Conservation (phyloP, 1,284 basidiomycete genomes). For the Fomitopsis schrenkii region DNA sequence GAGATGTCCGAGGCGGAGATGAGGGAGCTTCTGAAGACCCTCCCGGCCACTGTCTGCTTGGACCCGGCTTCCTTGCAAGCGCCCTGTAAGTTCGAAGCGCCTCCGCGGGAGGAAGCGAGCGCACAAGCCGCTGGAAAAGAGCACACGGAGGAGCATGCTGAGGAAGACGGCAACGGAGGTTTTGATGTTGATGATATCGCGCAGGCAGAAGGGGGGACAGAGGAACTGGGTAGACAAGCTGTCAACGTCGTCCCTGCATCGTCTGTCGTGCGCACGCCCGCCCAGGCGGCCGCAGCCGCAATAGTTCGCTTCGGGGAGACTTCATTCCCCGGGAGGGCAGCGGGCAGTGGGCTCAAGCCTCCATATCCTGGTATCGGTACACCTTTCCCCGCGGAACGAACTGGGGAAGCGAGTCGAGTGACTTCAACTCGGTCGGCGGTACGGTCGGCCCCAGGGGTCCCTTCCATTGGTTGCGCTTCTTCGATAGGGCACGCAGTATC, state of each 20-base stretch:
- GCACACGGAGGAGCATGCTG: not conserved
- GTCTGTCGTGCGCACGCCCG: too few relatives aligned
- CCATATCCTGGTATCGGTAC: not conserved
- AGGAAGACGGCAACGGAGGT: not conserved
- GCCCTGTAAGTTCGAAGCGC: not conserved
- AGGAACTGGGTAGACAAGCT: not conserved
- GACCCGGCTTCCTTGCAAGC: not conserved
- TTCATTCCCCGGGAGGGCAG: not conserved
- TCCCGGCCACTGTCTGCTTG: constrained; percentile 12
- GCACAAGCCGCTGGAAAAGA: not conserved
- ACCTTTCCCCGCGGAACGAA: not conserved
- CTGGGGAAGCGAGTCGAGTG: not conserved
- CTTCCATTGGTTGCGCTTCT: not conserved
- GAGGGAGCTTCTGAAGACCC: constrained; percentile 12
- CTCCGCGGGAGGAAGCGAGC: not conserved
- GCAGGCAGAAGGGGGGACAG: not conserved
- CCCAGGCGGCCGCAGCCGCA: too few relatives aligned
- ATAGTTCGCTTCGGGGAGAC: not conserved
- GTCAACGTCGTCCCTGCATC: not conserved
- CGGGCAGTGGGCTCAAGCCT: not conserved
- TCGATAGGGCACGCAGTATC: not conserved
- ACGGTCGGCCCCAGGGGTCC: too few relatives aligned
- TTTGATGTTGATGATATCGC: not conserved
- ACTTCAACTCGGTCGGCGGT: not conserved
- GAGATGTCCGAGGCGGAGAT: constrained; percentile 16